Evolutionary conservation across 352 stramenopile species (phyloP), one percentile per base, ranked within the genome.

Genomic region (Phytopythium sindhum): DNA sequence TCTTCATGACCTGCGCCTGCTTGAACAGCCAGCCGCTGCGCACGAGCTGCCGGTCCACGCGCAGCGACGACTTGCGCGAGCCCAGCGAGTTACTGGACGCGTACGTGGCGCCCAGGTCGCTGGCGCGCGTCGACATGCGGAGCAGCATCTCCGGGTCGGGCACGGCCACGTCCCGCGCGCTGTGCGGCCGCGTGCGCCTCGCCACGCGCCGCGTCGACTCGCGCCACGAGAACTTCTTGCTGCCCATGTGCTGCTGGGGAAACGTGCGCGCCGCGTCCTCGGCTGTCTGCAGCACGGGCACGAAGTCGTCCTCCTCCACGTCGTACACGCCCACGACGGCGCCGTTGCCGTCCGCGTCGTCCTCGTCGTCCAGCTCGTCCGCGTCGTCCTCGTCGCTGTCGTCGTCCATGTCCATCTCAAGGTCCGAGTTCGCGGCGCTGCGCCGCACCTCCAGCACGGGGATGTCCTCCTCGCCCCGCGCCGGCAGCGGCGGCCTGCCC

Each of bases 1-100:
- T 91, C 80, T 92, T 92, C 78, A 84, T 74, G 56, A 89, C 80
- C 52, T 89, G 77, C 4, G 75, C 72, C 57, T 87, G 80, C 35
- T 89, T 89, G 63, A 70, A 84, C 3, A 89, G 65, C 77, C 78
- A 89, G 17, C 80, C 80, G 28, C 65, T 72, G 59, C 70, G 72
- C 17, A 89, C 67, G 19, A 89, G 39, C 57, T 89, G 73, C 12
- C 72, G 72, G 24, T 86, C 74, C 51, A 86, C 75, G 6, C 58
- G 57, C 29, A 81, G 51, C 47, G 64, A 65, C 24, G 72, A 72
- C 19, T 71, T 69, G 23, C 74, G 66, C 24, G 72, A 81, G n/a
- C 73, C 63, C 23, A 71, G 54, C 52, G 75, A 80, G 55, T 74
- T 78, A 57, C 70, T 85, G 63, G 65, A 78, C 1, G 50, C 29